These are phyloP conservation scores for Hypoxylon sp. DNA, from an alignment of 2,329 filamentous ascomycete genomes.

Conservation along the genomic window DNA sequence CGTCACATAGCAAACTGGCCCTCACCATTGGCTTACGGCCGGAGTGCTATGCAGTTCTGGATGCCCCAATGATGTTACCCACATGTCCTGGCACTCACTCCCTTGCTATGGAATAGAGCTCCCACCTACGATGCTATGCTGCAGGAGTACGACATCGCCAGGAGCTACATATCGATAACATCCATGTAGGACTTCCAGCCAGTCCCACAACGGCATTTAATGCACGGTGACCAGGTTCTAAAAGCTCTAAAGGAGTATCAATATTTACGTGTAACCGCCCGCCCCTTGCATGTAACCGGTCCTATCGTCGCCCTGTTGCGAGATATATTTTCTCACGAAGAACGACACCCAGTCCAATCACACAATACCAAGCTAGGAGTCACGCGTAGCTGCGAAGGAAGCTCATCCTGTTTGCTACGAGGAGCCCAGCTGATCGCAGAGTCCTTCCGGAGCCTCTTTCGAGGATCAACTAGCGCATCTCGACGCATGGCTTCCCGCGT, in stretches of 20 bases:
- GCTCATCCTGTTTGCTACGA: constrained; percentile 6
- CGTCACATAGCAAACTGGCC: constrained; percentile 23
- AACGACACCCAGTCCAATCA: background rate
- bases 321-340: background rate
- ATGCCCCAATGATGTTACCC: constrained; percentile 26
- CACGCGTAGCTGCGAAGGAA: constrained; percentile 3
- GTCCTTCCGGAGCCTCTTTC: constrained; percentile 41
- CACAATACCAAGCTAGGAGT: background rate
- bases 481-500: constrained; percentile 22
- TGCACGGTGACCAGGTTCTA: constrained; percentile 19
- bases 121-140: constrained; percentile 7
- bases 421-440: constrained; percentile 44
- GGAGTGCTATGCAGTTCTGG: constrained; percentile 15
- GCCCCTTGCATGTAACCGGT: background rate
- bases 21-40: constrained; percentile 25
- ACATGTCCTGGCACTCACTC: constrained; percentile 1
- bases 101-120: constrained; percentile 5
- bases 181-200: background rate
- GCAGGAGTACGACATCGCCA: constrained; percentile 17
- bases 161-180: constrained; percentile 7
- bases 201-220: constrained; percentile 7
- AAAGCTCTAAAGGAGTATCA: background rate
- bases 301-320: background rate
- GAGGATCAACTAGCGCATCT: constrained; percentile 33
- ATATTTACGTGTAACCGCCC: background rate